phyloP scores from a whole-genome alignment of 176 grass and related monocot species.

The Oryza meyeriana region DNA sequence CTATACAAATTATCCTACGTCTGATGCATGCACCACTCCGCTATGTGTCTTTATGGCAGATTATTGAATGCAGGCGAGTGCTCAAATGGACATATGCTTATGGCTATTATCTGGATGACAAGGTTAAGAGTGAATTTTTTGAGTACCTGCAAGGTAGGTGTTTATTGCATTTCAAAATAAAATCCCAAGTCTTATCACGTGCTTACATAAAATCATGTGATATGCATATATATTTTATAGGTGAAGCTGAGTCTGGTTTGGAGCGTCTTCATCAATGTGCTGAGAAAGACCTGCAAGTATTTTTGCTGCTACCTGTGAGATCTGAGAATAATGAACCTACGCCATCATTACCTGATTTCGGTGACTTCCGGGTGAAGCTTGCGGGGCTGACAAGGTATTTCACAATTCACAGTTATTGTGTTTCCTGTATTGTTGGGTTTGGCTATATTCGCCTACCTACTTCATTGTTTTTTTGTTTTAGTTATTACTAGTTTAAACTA shows the following conservation, averaged over 20 bases:
- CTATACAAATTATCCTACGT: constrained; percentile 4
- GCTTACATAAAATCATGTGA: constrained; percentile 1
- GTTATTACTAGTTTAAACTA: neutral
- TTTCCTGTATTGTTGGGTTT: neutral
- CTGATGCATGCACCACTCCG: constrained; percentile 7
- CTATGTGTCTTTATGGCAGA: constrained; percentile 46
- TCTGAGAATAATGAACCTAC: constrained; percentile 17
- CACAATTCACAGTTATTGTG: neutral
- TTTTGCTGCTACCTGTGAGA: constrained; percentile 26
- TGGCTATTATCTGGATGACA: constrained; percentile 85
- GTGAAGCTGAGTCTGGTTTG: constrained; percentile 92
- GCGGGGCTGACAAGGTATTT: constrained; percentile 76
- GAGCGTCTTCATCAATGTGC: constrained; percentile 94
- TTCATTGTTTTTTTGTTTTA: neutral
- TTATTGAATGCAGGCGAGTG: constrained; percentile 92
- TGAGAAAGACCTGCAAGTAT: constrained; percentile 79
- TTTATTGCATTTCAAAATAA: neutral
- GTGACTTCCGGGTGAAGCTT: constrained; percentile 68
- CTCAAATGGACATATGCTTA: constrained; percentile 95
- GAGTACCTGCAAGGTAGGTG: constrained; percentile 89
- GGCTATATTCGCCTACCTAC: neutral
- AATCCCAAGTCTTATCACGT: neutral
- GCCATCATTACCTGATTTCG: constrained; percentile 44
- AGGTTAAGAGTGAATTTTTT: constrained; percentile 77
- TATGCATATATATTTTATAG: constrained; percentile 32